Base-by-base conservation (phyloP, 2,329 filamentous ascomycete genomes). In the Ceratocystis colombiana region DNA sequence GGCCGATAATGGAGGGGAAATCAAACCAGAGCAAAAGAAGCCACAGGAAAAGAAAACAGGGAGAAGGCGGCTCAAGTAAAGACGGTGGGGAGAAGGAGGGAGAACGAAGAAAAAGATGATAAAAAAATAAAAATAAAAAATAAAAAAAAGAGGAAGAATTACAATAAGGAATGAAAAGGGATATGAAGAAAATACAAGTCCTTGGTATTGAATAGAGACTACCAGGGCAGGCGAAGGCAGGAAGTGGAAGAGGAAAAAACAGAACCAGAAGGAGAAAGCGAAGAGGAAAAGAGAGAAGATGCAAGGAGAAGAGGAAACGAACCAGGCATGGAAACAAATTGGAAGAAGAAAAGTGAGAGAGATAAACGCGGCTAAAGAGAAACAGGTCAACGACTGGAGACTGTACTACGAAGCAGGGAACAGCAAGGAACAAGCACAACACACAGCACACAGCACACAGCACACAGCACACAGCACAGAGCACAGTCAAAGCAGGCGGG, bases 311-410 rank as follows among this genome's bases (percentile, higher is more conserved):
- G 33, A 28, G 45, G 41, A 45, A 62, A 62, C 33, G 20, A 41
- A 45, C 59, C 12, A 62, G 33, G 59, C 53, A 57, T 57, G 22
- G 53, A 57, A 57, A 57, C 53, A 33, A 33, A 57, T 57, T 57
- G 8, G 28, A 28, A 57, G 20, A 30, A 28, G 17, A 57, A 57
- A 57, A 15, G 53, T 28, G 53, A 57, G 53, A 15, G 59, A 37
- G 59, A 62, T 37, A 62, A 62, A 45, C 59, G 20, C 41, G 59
- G 20, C 33, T 62, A 62, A 45, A 25, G 22, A 22, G 41, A 62
- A 45, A 62, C 30, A 62, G 25, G 53, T n/a, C 33, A 57, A 57
- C 17, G 28, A 17, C 22, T n/a, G 10, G 8, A 20, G 8, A 20
- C 53, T 57, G 53, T 57, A 22, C 53, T 33, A 57, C 53, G 22